Conservation (phyloP, 1,284 basidiomycete genomes). For the Bothia castanella region DNA sequence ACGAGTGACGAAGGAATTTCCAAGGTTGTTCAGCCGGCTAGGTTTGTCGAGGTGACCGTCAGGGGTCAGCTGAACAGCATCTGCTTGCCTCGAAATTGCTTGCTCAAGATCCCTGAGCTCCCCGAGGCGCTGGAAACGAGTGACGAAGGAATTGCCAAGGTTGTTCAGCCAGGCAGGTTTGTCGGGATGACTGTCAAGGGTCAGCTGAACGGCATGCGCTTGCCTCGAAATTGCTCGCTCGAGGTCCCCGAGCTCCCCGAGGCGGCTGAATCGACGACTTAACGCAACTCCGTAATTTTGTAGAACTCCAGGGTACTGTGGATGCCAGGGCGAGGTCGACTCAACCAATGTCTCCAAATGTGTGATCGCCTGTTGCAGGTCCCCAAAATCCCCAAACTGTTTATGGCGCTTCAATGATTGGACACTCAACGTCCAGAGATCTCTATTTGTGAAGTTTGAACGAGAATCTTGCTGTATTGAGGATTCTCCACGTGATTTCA, state of each 20-base stretch:
- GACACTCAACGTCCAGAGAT: neutral
- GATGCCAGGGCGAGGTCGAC: neutral
- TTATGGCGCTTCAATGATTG: neutral
- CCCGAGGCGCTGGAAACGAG: neutral
- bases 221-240: no score
- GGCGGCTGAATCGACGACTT: no score
- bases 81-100: no score
- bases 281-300: neutral
- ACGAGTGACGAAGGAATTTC: no score
- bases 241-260: no score
- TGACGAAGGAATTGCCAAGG: neutral
- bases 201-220: no score
- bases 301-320: neutral
- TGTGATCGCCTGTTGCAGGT: conserved; percentile 7
- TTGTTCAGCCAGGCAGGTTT: no score
- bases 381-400: neutral
- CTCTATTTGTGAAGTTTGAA: neutral
- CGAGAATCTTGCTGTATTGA: neutral
- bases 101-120: conserved; percentile 8
- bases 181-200: no score
- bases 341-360: neutral
- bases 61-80: no score
- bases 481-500: neutral
- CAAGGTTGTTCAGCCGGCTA: conserved; percentile 5
- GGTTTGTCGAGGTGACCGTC: neutral